Base-by-base conservation (phyloP, 768 basidiomycete genomes). In the Mycena amicta region DNA sequence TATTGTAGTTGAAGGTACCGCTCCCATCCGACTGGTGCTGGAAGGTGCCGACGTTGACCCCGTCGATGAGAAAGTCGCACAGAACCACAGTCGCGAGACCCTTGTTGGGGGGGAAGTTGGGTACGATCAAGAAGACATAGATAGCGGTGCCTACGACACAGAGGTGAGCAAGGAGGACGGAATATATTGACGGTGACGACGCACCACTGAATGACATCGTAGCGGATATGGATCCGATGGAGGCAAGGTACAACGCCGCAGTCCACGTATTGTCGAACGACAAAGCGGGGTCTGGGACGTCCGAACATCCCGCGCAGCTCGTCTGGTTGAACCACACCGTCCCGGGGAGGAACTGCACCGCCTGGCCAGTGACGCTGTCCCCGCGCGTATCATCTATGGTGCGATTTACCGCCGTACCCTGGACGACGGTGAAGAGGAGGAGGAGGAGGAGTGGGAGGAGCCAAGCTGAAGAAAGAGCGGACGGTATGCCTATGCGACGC, bases 361-460 rank as follows among this genome's bases (percentile, higher is more conserved):
- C 16, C 2, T 13, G 54, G 1, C 61, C 58, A n/a, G 62, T 66
- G 28, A 51, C 54, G 26, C 43, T 56, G 47, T 68, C 67, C 2
- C 66, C 67, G 46, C n/a, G 15, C 5, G 51, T 29, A 37, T 68
- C 67, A 39, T 68, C 67, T 47, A 68, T 66, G 26, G 67, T 68
- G 50, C 58, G 59, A 39, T 68, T 68, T 46, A 59, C 51, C 3
- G 31, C 5, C 29, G 46, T 12, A 27, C 47, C 33, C 37, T 25
- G 6, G 51, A 54, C 51, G 18, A 50, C 40, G 18, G 29, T 18
- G 16, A 22, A 3, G 37, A 49, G 1, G 22, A 25, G 26, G 12
- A 53, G 22, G 25, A 53, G 23, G 29, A 39, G 27, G 20, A 55
- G 13, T 28, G 50, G 4, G 27, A 61, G 39, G 3, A 23, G 37